Percentiles rank a stretch among this genome's conserved stretches.
Evolutionary conservation across 2,329 filamentous ascomycete species (phyloP).

Genomic region (Pyrenophora teres): DNA sequence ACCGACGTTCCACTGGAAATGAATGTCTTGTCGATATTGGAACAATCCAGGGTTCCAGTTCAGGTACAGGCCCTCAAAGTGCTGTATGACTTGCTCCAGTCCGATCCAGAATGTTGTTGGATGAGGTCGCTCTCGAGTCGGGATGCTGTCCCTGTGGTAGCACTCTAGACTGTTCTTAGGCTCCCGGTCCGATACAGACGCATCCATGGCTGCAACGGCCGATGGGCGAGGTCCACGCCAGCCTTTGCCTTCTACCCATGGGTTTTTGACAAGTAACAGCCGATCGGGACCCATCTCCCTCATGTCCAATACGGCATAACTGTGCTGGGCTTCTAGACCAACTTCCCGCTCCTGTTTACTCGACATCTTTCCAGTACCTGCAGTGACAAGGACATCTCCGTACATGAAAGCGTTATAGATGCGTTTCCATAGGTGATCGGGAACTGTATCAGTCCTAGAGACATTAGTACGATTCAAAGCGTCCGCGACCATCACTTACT

Average conservation of each 20-base stretch:
- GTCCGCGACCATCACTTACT: constrained; percentile 48
- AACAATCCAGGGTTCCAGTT: constrained; percentile 96
- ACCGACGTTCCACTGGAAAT: constrained; percentile 79
- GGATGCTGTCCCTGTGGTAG: constrained; percentile 34
- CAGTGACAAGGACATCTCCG: constrained; percentile 83
- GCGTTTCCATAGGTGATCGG: constrained; percentile 76
- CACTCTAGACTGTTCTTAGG: constrained; percentile 25
- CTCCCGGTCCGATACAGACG: constrained; percentile 20
- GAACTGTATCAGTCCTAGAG: constrained; percentile 73
- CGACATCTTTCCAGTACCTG: constrained; percentile 85
- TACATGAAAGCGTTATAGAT: constrained; percentile 74
- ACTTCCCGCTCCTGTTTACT: constrained; percentile 76
- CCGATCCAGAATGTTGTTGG: constrained; percentile 94
- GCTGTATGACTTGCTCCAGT: constrained; percentile 82
- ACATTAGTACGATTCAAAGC: constrained; percentile 11
- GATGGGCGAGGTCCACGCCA: constrained; percentile 63
- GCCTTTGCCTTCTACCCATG: constrained; percentile 82
- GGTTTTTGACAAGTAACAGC: constrained; percentile 87
- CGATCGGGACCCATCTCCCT: constrained; percentile 66
- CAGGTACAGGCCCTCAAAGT: constrained; percentile 94
- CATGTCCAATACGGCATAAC: constrained; percentile 88
- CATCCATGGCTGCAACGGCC: constrained; percentile 20
- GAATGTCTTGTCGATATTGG: constrained; percentile 78
- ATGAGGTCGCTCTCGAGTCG: constrained; percentile 43
- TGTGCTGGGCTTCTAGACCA: constrained; percentile 86